Base-by-base conservation (phyloP, 2,329 filamentous ascomycete genomes). In the Beauveria caledonica region DNA sequence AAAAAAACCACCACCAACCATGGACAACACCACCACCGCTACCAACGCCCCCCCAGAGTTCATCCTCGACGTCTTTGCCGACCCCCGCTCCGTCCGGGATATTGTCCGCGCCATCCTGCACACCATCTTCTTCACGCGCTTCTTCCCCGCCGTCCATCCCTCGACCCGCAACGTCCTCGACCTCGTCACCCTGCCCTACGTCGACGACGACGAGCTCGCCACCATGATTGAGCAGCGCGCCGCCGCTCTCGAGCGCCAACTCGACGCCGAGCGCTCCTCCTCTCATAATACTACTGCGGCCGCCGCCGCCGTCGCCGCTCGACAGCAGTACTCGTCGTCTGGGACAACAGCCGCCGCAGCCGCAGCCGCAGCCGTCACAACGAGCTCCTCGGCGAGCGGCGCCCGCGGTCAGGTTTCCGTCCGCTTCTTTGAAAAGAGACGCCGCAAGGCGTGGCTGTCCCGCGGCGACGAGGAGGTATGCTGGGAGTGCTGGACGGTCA, bases 121-220 rank as follows among this genome's bases (percentile, higher is more conserved):
- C 74, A 95, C 92, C 55, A 97, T 97, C 73, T 99, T 97, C 85
- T 97, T 97, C 82, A 92, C 97, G 78, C 89, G 94, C 70, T 96
- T 93, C 83, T 97, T 97, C 80, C 91, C 91, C 61, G 87, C 90
- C 62, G 83, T 97, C 67, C 80, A 84, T 46, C 93, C 94, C 6
- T 84, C 85, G 64, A 92, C 90, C 64, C 87, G 91, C 76, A 92
- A 97, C 71, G 86, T 97, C 64, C 86, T 97, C 66, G 92, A 96
- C 74, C 83, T 96, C 63, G 29, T 33, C 29, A 92, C 91, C 39
- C 84, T 97, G 29, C 92, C 94, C 56, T 89, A 90, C 69, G 89
- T 97, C 70, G 86, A 92, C 71, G 91, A 97, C 71, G 87, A 88
- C 65, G 91, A 96, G 74, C 86, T 97, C 64, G 91, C 96, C 73